Evolutionary conservation across 1,284 basidiomycete genomes (phyloP).

Genomic region (Anthracocystis walkeri): DNA sequence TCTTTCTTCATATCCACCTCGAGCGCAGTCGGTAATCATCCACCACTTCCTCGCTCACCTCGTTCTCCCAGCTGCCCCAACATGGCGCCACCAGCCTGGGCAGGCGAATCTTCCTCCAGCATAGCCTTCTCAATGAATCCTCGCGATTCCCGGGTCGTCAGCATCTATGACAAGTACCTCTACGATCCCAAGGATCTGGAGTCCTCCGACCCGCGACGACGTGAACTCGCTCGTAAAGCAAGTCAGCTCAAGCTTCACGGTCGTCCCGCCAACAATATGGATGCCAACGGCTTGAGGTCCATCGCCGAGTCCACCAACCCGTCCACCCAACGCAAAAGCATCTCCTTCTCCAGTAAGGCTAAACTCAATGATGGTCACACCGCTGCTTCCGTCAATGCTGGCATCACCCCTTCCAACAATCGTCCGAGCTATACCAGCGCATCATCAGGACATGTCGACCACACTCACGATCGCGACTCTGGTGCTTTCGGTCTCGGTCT

Average conservation of each 20-base stretch:
- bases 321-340: slow-evolving; percentile 33
- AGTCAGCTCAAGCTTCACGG: slow-evolving; percentile 49
- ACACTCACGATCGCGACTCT: slow-evolving; percentile 39
- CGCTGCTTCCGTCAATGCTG: slow-evolving; percentile 21
- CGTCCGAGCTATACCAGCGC: slow-evolving; percentile 14
- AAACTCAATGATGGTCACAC: slow-evolving; percentile 35
- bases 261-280: slow-evolving; percentile 38
- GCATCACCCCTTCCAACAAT: slow-evolving; percentile 6
- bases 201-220: slow-evolving; percentile 51
- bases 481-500: slow-evolving; percentile 55
- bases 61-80: background rate
- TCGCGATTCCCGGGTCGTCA: slow-evolving; percentile 56
- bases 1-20: too few species aligned
- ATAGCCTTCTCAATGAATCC: slow-evolving; percentile 45
- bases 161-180: slow-evolving; percentile 62
- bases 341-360: slow-evolving; percentile 48
- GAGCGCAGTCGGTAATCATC: background rate
- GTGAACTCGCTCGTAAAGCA: slow-evolving; percentile 52
- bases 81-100: slow-evolving; percentile 31
- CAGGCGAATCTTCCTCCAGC: slow-evolving; percentile 44
- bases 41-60: background rate
- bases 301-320: slow-evolving; percentile 6
- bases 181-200: slow-evolving; percentile 57
- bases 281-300: slow-evolving; percentile 40
- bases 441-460: slow-evolving; percentile 12